Conservation (phyloP, 148 eudicot genomes). For the Arbutus unedo region DNA sequence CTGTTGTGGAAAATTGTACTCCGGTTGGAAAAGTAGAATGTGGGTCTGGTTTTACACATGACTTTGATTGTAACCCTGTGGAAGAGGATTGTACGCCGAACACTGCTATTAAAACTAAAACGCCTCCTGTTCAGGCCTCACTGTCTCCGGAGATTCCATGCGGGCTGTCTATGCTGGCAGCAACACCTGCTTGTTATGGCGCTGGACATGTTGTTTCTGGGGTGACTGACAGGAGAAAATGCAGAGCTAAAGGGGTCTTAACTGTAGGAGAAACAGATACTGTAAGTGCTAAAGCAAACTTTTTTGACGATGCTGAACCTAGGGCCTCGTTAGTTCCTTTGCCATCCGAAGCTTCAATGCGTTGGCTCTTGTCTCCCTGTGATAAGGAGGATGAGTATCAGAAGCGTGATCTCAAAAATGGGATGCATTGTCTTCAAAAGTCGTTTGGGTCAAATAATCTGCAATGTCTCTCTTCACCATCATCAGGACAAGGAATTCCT, state of each 20-base stretch:
- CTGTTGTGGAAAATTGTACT: constrained; percentile 32
- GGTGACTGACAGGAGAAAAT: constrained; percentile 67
- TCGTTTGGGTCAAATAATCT: constrained; percentile 7
- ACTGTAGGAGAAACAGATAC: constrained; percentile 42
- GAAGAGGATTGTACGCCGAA: constrained; percentile 15
- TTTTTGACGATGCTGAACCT: constrained; percentile 25
- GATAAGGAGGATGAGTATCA: constrained; percentile 29
- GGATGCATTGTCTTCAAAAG: constrained; percentile 10
- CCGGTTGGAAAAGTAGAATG: constrained; percentile 34
- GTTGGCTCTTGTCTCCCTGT: constrained; percentile 59
- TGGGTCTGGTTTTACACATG: constrained; percentile 24
- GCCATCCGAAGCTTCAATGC: constrained; percentile 65
- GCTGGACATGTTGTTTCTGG: constrained; percentile 77
- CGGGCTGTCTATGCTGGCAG: constrained; percentile 30
- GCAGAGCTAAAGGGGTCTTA: constrained; percentile 68
- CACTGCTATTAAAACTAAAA: constrained; percentile 22
- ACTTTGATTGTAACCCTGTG: constrained; percentile 17
- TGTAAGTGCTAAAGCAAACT: constrained; percentile 25
- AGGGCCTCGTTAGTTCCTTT: constrained; percentile 42
- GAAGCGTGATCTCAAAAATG: constrained; percentile 15
- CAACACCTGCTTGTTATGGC: constrained; percentile 68
- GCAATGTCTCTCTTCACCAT: constrained; percentile 31
- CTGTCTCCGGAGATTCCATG: constrained; percentile 75
- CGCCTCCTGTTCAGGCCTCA: constrained; percentile 64
- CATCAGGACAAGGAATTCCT: constrained; percentile 34